Percentiles rank a stretch among this genome's conserved stretches.
Conservation (phyloP, 2,329 filamentous ascomycete genomes). For the Calonectria montana region DNA sequence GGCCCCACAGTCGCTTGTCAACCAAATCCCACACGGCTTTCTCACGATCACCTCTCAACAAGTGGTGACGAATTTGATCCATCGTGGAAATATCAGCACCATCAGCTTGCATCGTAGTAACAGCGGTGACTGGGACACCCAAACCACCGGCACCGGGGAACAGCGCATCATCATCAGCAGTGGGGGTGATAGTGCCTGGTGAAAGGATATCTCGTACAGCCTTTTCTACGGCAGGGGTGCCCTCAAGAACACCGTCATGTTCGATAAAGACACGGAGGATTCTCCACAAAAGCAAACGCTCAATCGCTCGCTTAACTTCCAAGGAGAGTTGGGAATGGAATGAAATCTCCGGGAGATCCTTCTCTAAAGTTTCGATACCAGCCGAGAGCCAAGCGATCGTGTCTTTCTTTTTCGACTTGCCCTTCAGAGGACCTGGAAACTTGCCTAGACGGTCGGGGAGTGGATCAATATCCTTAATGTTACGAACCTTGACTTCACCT, state of each 20-base stretch:
- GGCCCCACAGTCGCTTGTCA: slow-evolving; percentile 94
- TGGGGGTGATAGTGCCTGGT: slow-evolving; percentile 57
- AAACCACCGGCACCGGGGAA: slow-evolving; percentile 39
- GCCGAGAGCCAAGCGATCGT: slow-evolving; percentile 81
- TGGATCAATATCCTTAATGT: slow-evolving; percentile 78
- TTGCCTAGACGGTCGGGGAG: slow-evolving; percentile 78
- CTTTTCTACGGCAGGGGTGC: slow-evolving; percentile 76
- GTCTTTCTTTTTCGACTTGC: slow-evolving; percentile 97
- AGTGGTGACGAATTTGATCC: slow-evolving; percentile 76
- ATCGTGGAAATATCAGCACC: slow-evolving; percentile 76
- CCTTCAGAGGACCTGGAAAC: slow-evolving; percentile 90
- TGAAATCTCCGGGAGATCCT: slow-evolving; percentile 60
- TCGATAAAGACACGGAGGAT: slow-evolving; percentile 85
- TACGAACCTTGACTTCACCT: slow-evolving; percentile 84
- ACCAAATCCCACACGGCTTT: slow-evolving; percentile 94
- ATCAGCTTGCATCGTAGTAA: slow-evolving; percentile 66
- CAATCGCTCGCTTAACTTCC: slow-evolving; percentile 78
- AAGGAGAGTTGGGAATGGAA: slow-evolving; percentile 64
- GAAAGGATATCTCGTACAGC: slow-evolving; percentile 81
- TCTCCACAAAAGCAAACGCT: slow-evolving; percentile 89
- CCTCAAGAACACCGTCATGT: slow-evolving; percentile 85
- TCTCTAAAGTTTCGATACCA: slow-evolving; percentile 81
- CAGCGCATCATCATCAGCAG: slow-evolving; percentile 40
- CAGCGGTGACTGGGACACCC: slow-evolving; percentile 38
- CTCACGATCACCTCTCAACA: slow-evolving; percentile 86